Evolutionary conservation across 2,329 filamentous ascomycete genomes (phyloP), one percentile per base, ranked within the genome.

Genomic region (Dothistroma pini): DNA sequence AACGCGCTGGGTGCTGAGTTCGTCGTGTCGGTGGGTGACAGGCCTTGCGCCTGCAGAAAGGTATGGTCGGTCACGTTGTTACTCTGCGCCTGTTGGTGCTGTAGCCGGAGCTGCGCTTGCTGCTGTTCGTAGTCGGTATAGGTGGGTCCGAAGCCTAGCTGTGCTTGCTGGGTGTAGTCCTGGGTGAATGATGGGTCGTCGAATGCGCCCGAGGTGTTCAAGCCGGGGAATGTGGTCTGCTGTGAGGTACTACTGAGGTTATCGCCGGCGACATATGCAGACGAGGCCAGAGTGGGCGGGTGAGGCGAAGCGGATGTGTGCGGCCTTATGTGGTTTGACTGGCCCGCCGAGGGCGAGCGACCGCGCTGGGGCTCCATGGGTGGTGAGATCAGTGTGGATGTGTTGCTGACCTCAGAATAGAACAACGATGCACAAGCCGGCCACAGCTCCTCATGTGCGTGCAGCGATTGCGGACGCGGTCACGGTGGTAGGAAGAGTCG

Each of bases 1-100:
- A 89, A 91, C 68, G 89, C 75, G 69, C 70, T 74, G 41, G 41
- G 9, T 44, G 41, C 41, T 2, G 41, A 44, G 31, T 32, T 32
- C 11, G 51, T 53, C 51, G 51, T 53, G 31, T 53, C 29, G 31
- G 51, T 11, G 64, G 71, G 70, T 74, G 71, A 71, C 71, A 75
- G 76, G 75, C 56, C 74, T 75, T 60, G 70, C 60, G 75, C 63
- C 49, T 76, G 76, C 34, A 79, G 72, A 70, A 77, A 80, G 66
- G 64, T 69, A 67, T 77, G 72, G 74, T 80, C 62, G 75, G 77
- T 19, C 74, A 69, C 63, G 66, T 58, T 58, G 63, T 44, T 53
- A 56, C 60, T 51, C 53, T 56, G 62, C n/a, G 55, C 34, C 59
- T 60, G 29, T 14, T 31, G 34, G 29, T 59, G 47, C 61, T 64